Evolutionary conservation across 495 filamentous ascomycete genomes (phyloP).

Genomic region (Beverwykella pulmonaria): DNA sequence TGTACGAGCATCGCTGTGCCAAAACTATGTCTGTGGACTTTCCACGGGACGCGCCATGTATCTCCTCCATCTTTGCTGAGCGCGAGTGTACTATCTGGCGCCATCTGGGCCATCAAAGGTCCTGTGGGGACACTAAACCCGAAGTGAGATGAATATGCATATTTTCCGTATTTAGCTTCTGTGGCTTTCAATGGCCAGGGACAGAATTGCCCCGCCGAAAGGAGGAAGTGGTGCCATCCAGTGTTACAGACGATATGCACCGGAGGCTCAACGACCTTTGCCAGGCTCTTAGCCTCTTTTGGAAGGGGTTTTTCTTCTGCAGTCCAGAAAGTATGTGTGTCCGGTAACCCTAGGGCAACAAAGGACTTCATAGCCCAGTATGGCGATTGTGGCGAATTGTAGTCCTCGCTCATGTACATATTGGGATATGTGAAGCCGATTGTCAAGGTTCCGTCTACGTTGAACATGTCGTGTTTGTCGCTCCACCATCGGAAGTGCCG

Average conservation of each 20-base stretch:
- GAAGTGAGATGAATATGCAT: conserved; percentile 26
- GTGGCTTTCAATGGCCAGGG: conserved; percentile 30
- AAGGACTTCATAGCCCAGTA: conserved; percentile 30
- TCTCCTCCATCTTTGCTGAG: conserved; percentile 24
- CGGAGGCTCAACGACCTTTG: not conserved
- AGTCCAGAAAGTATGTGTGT: conserved; percentile 13
- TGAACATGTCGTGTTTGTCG: conserved; percentile 22
- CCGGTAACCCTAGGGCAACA: conserved; percentile 11
- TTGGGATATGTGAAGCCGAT: conserved; percentile 26
- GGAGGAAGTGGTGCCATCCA: conserved; percentile 19
- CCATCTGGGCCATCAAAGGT: conserved; percentile 11
- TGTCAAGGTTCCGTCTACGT: conserved; percentile 24
- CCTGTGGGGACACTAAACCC: conserved; percentile 27
- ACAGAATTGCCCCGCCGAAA: conserved; percentile 25
- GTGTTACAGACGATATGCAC: conserved; percentile 27
- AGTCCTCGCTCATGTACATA: conserved; percentile 31
- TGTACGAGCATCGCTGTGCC: not conserved
- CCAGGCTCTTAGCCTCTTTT: not conserved
- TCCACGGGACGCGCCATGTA: conserved; percentile 27
- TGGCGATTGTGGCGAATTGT: conserved; percentile 27
- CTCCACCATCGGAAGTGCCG: conserved; percentile 27
- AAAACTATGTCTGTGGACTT: not conserved
- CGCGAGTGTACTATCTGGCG: conserved; percentile 22
- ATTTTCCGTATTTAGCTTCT: conserved; percentile 30
- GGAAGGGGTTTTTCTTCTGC: conserved; percentile 18